phyloP scores from a whole-genome alignment of 176 grass and related monocot species.

The Calamus simplicifolius region DNA sequence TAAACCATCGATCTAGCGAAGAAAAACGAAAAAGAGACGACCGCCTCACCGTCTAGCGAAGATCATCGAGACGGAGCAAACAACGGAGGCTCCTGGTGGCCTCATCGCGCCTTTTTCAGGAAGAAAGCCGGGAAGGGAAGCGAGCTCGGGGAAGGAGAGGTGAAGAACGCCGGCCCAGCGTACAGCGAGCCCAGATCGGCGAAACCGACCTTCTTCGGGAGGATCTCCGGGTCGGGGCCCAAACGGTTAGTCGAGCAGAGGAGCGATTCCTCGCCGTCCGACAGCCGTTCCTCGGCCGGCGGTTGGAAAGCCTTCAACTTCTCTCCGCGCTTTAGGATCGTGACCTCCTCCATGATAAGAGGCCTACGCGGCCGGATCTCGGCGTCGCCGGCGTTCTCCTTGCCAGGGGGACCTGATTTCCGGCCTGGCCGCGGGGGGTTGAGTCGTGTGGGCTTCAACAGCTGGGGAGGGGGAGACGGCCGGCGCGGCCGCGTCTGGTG shows the following conservation, averaged over 20 bases:
- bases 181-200: background rate
- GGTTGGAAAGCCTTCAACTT: background rate
- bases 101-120: constrained; percentile 17
- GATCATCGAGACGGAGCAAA: constrained; percentile 44
- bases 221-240: constrained; percentile 5
- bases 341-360: constrained; percentile 36
- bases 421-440: background rate
- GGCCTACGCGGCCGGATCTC: background rate
- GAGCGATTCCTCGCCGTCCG: background rate
- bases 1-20: too few species aligned
- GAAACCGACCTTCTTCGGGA: constrained; percentile 19
- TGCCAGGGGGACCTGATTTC: constrained; percentile 17
- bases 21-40: background rate
- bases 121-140: constrained; percentile 37
- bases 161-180: constrained; percentile 37
- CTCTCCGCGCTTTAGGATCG: constrained; percentile 74
- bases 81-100: constrained; percentile 42
- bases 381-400: constrained; percentile 6
- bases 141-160: constrained; percentile 48
- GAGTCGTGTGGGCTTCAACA: background rate
- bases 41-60: background rate
- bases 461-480: background rate
- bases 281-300: background rate
- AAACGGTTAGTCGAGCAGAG: background rate
- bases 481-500: background rate